phyloP scores from a whole-genome alignment of 371 early-diverging fungal genomes.

The Mucor velutinosus region DNA sequence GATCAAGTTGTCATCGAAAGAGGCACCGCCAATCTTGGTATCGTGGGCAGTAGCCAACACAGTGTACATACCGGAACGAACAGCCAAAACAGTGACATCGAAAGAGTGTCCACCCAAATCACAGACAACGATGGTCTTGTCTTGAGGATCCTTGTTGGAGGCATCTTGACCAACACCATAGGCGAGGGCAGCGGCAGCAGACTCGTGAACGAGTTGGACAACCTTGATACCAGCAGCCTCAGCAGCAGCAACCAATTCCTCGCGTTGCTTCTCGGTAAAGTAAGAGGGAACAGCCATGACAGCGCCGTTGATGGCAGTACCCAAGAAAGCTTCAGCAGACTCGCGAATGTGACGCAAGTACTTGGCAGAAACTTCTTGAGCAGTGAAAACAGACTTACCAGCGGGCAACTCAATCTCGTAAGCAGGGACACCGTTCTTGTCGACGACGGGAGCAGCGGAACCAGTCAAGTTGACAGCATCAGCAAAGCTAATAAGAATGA shows the following conservation, averaged over 20 bases:
- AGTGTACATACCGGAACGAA: conserved; percentile 89
- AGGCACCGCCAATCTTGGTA: conserved; percentile 87
- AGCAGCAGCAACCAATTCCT: conserved; percentile 81
- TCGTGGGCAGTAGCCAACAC: conserved; percentile 86
- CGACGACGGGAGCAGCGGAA: conserved; percentile 66
- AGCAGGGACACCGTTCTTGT: conserved; percentile 70
- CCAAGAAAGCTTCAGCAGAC: conserved; percentile 89
- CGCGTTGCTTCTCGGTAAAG: conserved; percentile 86
- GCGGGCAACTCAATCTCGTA: conserved; percentile 78
- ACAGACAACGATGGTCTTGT: conserved; percentile 87
- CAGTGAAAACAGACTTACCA: conserved; percentile 64
- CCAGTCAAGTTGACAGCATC: conserved; percentile 53
- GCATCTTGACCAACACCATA: conserved; percentile 77
- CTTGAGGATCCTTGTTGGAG: conserved; percentile 59
- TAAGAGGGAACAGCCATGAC: conserved; percentile 96
- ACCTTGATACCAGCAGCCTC: conserved; percentile 90
- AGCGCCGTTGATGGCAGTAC: conserved; percentile 78
- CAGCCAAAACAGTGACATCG: conserved; percentile 88
- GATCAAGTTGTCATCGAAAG: conserved; percentile 90
- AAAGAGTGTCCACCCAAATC: conserved; percentile 98
- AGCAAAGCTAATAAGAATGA: conserved; percentile 27
- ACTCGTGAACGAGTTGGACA: conserved; percentile 91
- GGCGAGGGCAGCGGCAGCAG: conserved; percentile 96
- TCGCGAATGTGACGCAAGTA: conserved; percentile 82
- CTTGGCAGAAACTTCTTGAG: conserved; percentile 74